Base-by-base conservation (phyloP, 805 yeast genomes). In the Cyberlindnera veronae region DNA sequence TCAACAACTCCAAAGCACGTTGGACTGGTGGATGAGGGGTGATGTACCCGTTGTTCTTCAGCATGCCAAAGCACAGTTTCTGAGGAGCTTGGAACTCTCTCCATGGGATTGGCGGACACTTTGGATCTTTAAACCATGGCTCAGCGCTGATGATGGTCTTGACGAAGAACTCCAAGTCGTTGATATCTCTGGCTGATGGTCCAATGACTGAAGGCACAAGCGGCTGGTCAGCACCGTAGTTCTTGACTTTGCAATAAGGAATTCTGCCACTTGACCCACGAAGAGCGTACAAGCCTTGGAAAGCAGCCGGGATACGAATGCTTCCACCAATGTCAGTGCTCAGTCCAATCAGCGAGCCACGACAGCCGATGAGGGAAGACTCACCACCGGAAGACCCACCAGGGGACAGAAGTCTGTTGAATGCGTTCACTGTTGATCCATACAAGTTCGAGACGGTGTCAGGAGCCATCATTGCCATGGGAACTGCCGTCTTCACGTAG, bases 371-470 rank as follows among this genome's bases (percentile, higher is more conserved):
- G 16, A 75, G 50, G 8, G 77, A 71, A 8, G 71, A 74, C 39
- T 74, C 79, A 29, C 80, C 79, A 4, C 77, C 77, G 11, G 76
- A 68, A 12, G 75, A 69, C 0, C 80, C 80, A 29, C 79, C 78
- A 13, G 74, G 55, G 18, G 72, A 62, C 35, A 71, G 48, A 13
- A 50, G 42, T 30, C 68, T 52, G 46, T 70, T 71, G 44, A 58
- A 50, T 1, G 80, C 72, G 51, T 72, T 74, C 22, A 55, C 36
- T 10, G 77, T 71, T 21, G 62, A 57, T 4, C 80, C 80, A 38
- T 57, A 66, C 18, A 75, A 47, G 41, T 67, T 63, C 45, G 66
- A 66, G 29, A 55, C 61, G 4, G 77, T 60, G 44, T 75, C 80
- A 17, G 69, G 64, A 51, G 64, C 58, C 71, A 72, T 66, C 70